A percentile compares a stretch with the other conserved stretches of the same genome.
These are phyloP conservation scores for Ambrosia hybrid DNA, from an alignment of 140 eudicot genomes.

Conservation along the genomic window DNA sequence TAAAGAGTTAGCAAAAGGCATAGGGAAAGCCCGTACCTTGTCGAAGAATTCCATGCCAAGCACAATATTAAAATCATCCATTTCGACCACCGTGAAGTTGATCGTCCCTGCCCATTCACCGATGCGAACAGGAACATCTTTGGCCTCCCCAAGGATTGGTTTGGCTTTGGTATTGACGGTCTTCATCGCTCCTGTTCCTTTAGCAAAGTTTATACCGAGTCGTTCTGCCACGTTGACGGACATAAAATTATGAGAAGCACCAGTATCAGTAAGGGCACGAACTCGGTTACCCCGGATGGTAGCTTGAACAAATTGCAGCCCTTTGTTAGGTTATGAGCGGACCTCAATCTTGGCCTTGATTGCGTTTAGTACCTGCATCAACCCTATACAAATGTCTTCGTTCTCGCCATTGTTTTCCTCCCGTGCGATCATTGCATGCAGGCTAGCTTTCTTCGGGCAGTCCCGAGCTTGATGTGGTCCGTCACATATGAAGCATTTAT, in stretches of 20 bases:
- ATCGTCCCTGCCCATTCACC: no score
- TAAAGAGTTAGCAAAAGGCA: no score
- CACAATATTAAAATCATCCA: no score
- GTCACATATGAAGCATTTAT: not conserved
- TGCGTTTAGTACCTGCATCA: not conserved
- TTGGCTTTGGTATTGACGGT: not conserved
- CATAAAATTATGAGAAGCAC: not conserved
- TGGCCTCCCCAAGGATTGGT: not conserved
- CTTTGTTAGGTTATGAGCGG: not conserved
- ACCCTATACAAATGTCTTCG: not conserved
- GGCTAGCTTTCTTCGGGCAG: not conserved
- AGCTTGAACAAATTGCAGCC: not conserved
- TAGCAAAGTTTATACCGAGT: not conserved
- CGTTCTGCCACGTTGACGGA: not conserved
- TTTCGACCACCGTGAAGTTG: no score
- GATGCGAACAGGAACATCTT: no score
- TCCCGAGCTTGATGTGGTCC: not conserved
- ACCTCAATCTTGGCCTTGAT: no score
- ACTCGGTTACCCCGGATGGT: not conserved
- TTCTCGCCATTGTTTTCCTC: not conserved
- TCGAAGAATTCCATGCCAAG: no score
- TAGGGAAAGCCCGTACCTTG: no score
- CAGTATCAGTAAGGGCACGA: not conserved
- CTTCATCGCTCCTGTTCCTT: not conserved
- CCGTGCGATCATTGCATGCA: not conserved